These are phyloP conservation scores for Trametes cubensis DNA, from an alignment of 768 basidiomycete genomes.

Conservation along the genomic window DNA sequence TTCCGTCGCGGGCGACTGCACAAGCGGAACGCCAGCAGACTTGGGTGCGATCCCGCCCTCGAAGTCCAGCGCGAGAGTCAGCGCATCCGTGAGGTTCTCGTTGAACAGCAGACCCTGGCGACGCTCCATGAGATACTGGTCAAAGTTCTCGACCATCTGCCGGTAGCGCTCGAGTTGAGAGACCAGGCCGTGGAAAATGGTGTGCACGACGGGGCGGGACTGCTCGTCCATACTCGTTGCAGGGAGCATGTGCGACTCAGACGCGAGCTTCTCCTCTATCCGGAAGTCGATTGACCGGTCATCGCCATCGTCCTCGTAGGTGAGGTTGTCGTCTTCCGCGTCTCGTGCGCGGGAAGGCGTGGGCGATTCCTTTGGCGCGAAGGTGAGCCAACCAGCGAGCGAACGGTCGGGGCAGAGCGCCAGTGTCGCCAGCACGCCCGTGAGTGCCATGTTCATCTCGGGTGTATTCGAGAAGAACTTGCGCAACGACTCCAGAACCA, in stretches of 20 bases:
- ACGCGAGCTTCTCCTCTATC: conserved; percentile 65
- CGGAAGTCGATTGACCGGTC: conserved; percentile 80
- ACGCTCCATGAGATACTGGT: conserved; percentile 81
- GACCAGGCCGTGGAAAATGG: conserved; percentile 79
- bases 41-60: conserved; percentile 36
- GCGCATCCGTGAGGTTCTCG: conserved; percentile 89
- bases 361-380: conserved; percentile 49
- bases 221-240: conserved; percentile 71
- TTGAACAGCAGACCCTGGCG: conserved; percentile 88
- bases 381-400: conserved; percentile 87
- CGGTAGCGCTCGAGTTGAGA: conserved; percentile 83
- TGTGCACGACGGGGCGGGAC: conserved; percentile 77
- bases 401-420: conserved; percentile 87
- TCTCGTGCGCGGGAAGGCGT: conserved; percentile 23
- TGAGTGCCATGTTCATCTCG: conserved; percentile 86
- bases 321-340: conserved; percentile 23
- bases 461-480: conserved; percentile 85
- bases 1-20: conserved; percentile 30
- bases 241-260: conserved; percentile 59
- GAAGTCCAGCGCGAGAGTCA: conserved; percentile 72
- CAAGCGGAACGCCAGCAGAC: conserved; percentile 30
- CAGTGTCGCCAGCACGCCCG: conserved; percentile 76
- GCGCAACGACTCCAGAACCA: conserved; percentile 69
- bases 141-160: conserved; percentile 73
- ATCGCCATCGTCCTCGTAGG: conserved; percentile 59